Conservation (phyloP, 345 rosid genomes). For the Gossypium stocksii region DNA sequence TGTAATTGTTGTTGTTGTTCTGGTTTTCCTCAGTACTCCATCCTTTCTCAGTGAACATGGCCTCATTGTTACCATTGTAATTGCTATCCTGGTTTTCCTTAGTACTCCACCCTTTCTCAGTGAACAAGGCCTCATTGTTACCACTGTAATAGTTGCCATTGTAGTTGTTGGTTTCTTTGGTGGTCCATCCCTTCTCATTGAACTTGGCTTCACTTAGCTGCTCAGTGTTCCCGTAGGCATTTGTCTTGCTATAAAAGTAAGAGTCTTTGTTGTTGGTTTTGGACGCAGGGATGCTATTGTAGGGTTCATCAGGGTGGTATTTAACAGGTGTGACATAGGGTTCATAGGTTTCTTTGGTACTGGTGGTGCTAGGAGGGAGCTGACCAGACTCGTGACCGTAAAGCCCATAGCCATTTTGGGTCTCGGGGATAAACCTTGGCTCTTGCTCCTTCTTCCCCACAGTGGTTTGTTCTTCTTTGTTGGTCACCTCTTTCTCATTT, state of each 20-base stretch:
- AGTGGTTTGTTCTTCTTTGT: slow-evolving; percentile 13
- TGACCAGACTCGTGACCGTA: slow-evolving; percentile 36
- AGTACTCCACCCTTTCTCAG: slow-evolving; percentile 21
- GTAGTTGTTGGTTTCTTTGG: slow-evolving; percentile 19
- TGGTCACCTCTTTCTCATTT: slow-evolving; percentile 5
- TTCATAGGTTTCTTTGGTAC: slow-evolving; percentile 7
- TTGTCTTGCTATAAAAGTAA: slow-evolving; percentile 21
- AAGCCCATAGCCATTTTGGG: slow-evolving; percentile 48
- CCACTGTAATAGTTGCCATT: slow-evolving; percentile 6
- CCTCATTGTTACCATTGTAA: slow-evolving; percentile 15
- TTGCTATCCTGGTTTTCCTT: slow-evolving; percentile 19
- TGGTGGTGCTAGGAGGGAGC: slow-evolving; percentile 25
- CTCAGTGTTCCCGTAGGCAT: slow-evolving; percentile 11
- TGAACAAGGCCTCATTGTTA: slow-evolving; percentile 8
- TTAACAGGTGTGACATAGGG: slow-evolving; percentile 23
- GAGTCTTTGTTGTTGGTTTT: slow-evolving; percentile 10
- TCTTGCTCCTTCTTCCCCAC: slow-evolving; percentile 12
- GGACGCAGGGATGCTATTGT: slow-evolving; percentile 21
- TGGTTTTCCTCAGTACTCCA: slow-evolving; percentile 20
- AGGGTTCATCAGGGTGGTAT: slow-evolving; percentile 22
- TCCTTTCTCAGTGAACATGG: slow-evolving; percentile 20
- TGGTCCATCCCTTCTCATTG: slow-evolving; percentile 22
- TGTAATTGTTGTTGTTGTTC: slow-evolving; percentile 22
- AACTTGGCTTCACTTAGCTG: slow-evolving; percentile 20
- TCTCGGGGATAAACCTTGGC: slow-evolving; percentile 35